Evolutionary conservation across 2,329 filamentous ascomycete genomes (phyloP).

Genomic region (Magnaporthales sp.): DNA sequence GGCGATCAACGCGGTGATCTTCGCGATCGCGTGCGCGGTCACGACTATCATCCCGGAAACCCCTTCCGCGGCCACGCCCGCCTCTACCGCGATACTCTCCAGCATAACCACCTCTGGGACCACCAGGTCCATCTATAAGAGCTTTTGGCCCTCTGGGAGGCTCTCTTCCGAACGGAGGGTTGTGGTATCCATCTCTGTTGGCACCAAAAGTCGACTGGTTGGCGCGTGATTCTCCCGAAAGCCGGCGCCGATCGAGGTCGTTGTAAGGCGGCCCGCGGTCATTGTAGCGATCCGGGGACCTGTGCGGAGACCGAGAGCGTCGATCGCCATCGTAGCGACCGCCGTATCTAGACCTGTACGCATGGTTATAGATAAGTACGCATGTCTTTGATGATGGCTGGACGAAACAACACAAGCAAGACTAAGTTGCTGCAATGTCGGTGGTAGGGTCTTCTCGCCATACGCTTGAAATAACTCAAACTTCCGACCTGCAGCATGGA

Average conservation of each 20-base stretch:
- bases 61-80: conserved; percentile 45
- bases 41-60: conserved; percentile 54
- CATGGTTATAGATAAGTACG: conserved; percentile 5
- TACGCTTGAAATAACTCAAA: neutral
- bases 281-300: conserved; percentile 57
- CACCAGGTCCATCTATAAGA: conserved; percentile 56
- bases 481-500: neutral
- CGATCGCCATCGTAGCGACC: conserved; percentile 55
- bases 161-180: conserved; percentile 51
- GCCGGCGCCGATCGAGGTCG: conserved; percentile 61
- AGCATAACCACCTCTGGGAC: conserved; percentile 58
- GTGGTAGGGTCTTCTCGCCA: neutral
- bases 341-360: conserved; percentile 43
- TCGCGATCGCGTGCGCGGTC: conserved; percentile 53
- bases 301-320: conserved; percentile 55
- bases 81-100: conserved; percentile 57
- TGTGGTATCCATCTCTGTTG: conserved; percentile 46
- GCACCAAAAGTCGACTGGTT: conserved; percentile 53
- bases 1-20: conserved; percentile 48
- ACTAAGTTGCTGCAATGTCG: neutral
- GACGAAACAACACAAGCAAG: neutral
- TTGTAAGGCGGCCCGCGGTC: conserved; percentile 45
- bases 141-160: conserved; percentile 78
- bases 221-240: conserved; percentile 47
- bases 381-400: neutral